phyloP scores from a whole-genome alignment of 192 early-diverging fungal species.

The Podila verticillata region DNA sequence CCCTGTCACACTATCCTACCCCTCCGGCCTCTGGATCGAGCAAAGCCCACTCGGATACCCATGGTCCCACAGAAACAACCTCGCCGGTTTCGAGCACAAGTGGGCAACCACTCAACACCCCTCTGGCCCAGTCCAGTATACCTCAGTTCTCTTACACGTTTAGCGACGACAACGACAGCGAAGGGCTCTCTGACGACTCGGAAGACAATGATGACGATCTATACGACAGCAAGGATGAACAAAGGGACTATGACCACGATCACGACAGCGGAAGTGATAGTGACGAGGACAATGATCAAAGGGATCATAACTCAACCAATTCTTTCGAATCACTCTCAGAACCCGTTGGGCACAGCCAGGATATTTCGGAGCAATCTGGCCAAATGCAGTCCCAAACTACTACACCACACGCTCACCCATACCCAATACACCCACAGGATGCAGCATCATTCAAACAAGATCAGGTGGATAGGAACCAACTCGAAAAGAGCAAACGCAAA shows the following conservation, averaged over 20 bases:
- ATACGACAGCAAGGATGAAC: constrained; percentile 23
- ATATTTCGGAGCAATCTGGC: constrained; percentile 9
- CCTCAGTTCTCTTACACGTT: constrained; percentile 32
- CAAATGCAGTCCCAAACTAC: background rate
- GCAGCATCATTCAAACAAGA: background rate
- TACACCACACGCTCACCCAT: no score
- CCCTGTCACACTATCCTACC: constrained; percentile 10
- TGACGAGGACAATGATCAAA: background rate
- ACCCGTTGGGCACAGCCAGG: constrained; percentile 9
- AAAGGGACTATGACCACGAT: constrained; percentile 18
- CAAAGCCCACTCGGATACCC: no score
- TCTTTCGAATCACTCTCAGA: constrained; percentile 36
- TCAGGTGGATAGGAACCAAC: background rate
- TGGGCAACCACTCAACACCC: background rate
- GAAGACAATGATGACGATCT: constrained; percentile 6
- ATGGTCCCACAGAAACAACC: background rate
- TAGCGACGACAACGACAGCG: constrained; percentile 18
- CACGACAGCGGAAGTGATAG: background rate
- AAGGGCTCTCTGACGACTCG: background rate
- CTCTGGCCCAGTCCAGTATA: constrained; percentile 15
- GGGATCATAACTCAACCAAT: background rate
- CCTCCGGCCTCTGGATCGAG: background rate
- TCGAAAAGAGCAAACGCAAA: background rate
- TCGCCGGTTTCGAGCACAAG: background rate
- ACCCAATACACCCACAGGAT: background rate